A percentile compares a stretch with the other conserved stretches of the same genome.
These are phyloP conservation scores for Wickerhamiella sorbophila DNA, from an alignment of 805 yeast genomes.

Conservation along the genomic window DNA sequence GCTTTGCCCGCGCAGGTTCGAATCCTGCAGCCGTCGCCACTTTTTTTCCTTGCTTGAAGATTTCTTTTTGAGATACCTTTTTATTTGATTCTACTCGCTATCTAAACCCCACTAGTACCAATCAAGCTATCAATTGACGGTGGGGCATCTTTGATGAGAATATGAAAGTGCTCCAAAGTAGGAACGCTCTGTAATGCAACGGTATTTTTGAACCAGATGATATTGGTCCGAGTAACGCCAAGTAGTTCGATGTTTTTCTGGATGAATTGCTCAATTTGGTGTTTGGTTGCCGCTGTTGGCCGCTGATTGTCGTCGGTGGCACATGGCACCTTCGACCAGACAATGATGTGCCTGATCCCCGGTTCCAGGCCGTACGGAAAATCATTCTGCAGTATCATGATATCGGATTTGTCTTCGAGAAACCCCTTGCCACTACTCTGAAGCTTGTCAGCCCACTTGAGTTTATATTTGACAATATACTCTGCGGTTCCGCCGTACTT, in stretches of 20 bases:
- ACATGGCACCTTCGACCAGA: constrained; percentile 39
- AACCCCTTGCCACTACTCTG: constrained; percentile 4
- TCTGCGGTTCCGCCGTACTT: constrained; percentile 18
- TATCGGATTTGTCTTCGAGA: constrained; percentile 22
- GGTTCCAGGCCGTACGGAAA: constrained; percentile 41
- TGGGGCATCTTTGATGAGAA: constrained; percentile 27
- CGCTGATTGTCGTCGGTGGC: constrained; percentile 31
- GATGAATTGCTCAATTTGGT: constrained; percentile 30
- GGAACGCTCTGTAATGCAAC: constrained; percentile 40
- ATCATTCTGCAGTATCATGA: constrained; percentile 37
- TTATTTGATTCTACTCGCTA: not conserved
- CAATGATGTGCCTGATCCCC: constrained; percentile 37
- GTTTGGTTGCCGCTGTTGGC: constrained; percentile 25
- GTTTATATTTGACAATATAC: constrained; percentile 16
- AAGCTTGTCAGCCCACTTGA: constrained; percentile 20
- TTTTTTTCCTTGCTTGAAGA: constrained; percentile 3
- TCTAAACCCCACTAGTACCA: not conserved
- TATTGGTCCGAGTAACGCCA: constrained; percentile 26
- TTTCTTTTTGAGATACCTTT: too few species aligned
- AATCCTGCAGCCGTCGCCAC: constrained; percentile 24
- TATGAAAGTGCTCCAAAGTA: constrained; percentile 43
- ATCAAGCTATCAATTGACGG: not conserved
- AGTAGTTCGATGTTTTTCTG: constrained; percentile 25
- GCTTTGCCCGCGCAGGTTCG: constrained; percentile 26
- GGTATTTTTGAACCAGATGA: constrained; percentile 48